Percentiles rank a stretch among this genome's conserved stretches.
phyloP scores from a whole-genome alignment of 2,329 filamentous ascomycete species.

The Trichoderma citrinoviride region DNA sequence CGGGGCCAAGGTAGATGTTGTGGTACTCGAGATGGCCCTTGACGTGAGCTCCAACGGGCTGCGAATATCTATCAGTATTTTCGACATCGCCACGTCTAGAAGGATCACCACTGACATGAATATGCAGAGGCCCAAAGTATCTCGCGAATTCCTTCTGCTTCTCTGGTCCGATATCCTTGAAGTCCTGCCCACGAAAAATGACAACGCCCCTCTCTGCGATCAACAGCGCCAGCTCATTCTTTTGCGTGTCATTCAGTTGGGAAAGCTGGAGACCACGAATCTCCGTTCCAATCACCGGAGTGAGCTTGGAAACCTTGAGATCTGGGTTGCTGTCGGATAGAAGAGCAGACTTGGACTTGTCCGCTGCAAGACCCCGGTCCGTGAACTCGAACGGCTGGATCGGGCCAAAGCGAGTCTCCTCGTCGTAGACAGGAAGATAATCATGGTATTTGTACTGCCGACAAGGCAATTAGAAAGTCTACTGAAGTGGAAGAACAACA shows the following conservation, averaged over 20 bases:
- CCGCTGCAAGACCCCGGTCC: slow-evolving; percentile 41
- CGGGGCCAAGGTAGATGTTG: slow-evolving; percentile 16
- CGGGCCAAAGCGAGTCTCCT: slow-evolving; percentile 15
- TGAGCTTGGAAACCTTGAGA: slow-evolving; percentile 41
- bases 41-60: slow-evolving; percentile 18
- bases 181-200: slow-evolving; percentile 48
- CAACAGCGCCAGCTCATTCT: slow-evolving; percentile 50
- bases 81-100: too few species aligned
- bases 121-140: slow-evolving; percentile 11
- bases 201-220: slow-evolving; percentile 48
- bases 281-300: slow-evolving; percentile 43
- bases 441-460: slow-evolving; percentile 6
- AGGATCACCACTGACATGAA: background rate
- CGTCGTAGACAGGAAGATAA: slow-evolving; percentile 13
- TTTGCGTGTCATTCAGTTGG: slow-evolving; percentile 42
- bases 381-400: slow-evolving; percentile 20
- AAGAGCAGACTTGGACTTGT: slow-evolving; percentile 45
- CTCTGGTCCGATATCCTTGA: slow-evolving; percentile 27
- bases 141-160: slow-evolving; percentile 13
- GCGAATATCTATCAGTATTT: background rate
- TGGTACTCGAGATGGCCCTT: slow-evolving; percentile 16
- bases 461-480: background rate
- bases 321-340: slow-evolving; percentile 31
- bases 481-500: too few species aligned
- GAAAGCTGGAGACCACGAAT: slow-evolving; percentile 44